Conservation (phyloP, 2,329 filamentous ascomycete species). For the Lachnellula subtilissima region DNA sequence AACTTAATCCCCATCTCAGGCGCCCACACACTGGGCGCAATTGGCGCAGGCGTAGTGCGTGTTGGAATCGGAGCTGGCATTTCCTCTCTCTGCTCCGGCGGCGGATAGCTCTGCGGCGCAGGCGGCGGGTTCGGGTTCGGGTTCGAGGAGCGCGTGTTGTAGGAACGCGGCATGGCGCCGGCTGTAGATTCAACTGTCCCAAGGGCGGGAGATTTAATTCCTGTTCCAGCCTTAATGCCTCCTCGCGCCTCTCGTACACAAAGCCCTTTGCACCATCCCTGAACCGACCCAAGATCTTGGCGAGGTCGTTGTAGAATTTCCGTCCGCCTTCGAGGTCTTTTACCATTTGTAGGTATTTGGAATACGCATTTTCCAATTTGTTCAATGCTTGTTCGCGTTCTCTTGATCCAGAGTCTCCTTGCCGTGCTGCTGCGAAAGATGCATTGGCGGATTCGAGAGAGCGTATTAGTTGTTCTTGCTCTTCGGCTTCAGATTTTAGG, state of each 20-base stretch:
- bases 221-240: slow-evolving; percentile 75
- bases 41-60: slow-evolving; percentile 45
- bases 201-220: slow-evolving; percentile 30
- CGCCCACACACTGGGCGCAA: slow-evolving; percentile 61
- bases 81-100: slow-evolving; percentile 5
- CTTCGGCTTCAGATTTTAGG: slow-evolving; percentile 64
- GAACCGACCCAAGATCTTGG: slow-evolving; percentile 79
- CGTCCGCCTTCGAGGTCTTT: slow-evolving; percentile 85
- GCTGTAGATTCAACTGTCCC: background rate
- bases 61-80: slow-evolving; percentile 44
- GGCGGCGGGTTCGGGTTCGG: background rate
- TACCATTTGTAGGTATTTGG: slow-evolving; percentile 94
- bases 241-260: slow-evolving; percentile 72
- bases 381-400: slow-evolving; percentile 86
- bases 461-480: slow-evolving; percentile 68
- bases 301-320: slow-evolving; percentile 96
- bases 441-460: slow-evolving; percentile 72
- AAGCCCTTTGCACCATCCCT: slow-evolving; percentile 75
- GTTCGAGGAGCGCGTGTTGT: background rate
- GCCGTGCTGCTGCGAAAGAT: slow-evolving; percentile 68
- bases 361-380: slow-evolving; percentile 82
- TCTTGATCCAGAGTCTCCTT: slow-evolving; percentile 52
- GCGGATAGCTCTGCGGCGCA: slow-evolving; percentile 25
- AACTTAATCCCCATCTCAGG: slow-evolving; percentile 81
- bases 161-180: background rate